Evolutionary conservation across 108 stramenopile species (phyloP).

Genomic region (Discostella pseudostelligera): DNA sequence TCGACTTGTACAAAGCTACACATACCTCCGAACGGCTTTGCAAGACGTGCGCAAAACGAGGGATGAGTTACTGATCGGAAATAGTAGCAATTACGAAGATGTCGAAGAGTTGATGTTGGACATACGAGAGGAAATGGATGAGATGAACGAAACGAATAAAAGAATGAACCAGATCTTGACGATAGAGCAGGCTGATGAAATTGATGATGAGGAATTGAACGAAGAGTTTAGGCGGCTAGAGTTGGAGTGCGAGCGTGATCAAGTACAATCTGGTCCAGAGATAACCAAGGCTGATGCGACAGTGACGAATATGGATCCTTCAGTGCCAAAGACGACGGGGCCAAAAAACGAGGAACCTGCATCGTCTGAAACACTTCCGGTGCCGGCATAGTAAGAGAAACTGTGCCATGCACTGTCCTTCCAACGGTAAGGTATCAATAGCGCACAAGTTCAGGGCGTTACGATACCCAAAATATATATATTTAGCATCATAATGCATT

Average conservation of each 20-base stretch:
- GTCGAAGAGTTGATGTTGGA: constrained; percentile 36
- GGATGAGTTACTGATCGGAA: background rate
- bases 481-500: too few relatives aligned
- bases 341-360: too few relatives aligned
- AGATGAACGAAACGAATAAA: constrained; percentile 10
- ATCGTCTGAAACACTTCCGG: too few relatives aligned
- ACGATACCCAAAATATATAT: too few relatives aligned
- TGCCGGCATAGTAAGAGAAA: too few relatives aligned
- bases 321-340: too few relatives aligned
- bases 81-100: background rate
- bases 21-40: constrained; percentile 20
- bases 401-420: too few relatives aligned
- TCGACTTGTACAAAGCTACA: constrained; percentile 23
- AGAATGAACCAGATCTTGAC: background rate
- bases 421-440: too few relatives aligned
- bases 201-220: constrained; percentile 37
- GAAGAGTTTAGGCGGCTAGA: constrained; percentile 35
- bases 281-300: too few relatives aligned
- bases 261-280: background rate
- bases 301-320: background rate
- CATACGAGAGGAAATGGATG: constrained; percentile 33
- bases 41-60: constrained; percentile 20
- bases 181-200: background rate
- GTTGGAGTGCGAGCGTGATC: constrained; percentile 22
- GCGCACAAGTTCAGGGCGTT: too few relatives aligned